These are phyloP conservation scores for Teratosphaeria viscida DNA, from an alignment of 2,329 filamentous ascomycete genomes.

Conservation along the genomic window DNA sequence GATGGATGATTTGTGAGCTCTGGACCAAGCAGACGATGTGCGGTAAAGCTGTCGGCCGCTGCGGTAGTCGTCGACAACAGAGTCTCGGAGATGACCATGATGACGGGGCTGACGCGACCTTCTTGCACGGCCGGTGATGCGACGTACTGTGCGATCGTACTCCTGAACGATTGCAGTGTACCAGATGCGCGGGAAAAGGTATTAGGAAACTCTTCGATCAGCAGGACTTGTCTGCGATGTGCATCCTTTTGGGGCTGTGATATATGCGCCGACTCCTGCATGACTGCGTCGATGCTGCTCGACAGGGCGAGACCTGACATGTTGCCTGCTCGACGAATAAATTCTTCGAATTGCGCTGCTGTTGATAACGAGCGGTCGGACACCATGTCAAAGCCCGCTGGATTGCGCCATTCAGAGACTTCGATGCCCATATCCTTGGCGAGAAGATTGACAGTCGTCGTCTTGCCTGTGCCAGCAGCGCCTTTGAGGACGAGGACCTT, in stretches of 20 bases:
- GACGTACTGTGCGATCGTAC: slow-evolving; percentile 64
- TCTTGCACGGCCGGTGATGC: slow-evolving; percentile 33
- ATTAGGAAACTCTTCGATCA: slow-evolving; percentile 43
- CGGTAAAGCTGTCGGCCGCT: slow-evolving; percentile 82
- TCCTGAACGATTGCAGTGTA: slow-evolving; percentile 49
- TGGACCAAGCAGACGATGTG: slow-evolving; percentile 76
- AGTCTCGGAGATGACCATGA: slow-evolving; percentile 88
- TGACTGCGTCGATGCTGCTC: slow-evolving; percentile 4
- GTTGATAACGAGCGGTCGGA: slow-evolving; percentile 53
- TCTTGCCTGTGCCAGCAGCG: slow-evolving; percentile 85
- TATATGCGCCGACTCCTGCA: background rate
- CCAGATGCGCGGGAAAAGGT: slow-evolving; percentile 36
- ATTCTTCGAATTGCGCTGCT: slow-evolving; percentile 81
- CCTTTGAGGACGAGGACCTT: slow-evolving; percentile 61
- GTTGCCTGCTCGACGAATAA: slow-evolving; percentile 68
- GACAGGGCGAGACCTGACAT: slow-evolving; percentile 59
- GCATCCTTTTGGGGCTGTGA: background rate
- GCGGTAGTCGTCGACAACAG: slow-evolving; percentile 75
- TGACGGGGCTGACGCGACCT: slow-evolving; percentile 45
- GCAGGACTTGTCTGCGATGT: slow-evolving; percentile 27
- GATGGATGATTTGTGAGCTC: slow-evolving; percentile 75
- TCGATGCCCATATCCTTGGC: slow-evolving; percentile 67
- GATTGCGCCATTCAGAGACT: slow-evolving; percentile 85
- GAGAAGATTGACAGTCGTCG: slow-evolving; percentile 70
- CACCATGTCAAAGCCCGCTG: slow-evolving; percentile 50